Base-by-base conservation (phyloP, 2,329 filamentous ascomycete genomes). In the Diaporthe vaccinii region DNA sequence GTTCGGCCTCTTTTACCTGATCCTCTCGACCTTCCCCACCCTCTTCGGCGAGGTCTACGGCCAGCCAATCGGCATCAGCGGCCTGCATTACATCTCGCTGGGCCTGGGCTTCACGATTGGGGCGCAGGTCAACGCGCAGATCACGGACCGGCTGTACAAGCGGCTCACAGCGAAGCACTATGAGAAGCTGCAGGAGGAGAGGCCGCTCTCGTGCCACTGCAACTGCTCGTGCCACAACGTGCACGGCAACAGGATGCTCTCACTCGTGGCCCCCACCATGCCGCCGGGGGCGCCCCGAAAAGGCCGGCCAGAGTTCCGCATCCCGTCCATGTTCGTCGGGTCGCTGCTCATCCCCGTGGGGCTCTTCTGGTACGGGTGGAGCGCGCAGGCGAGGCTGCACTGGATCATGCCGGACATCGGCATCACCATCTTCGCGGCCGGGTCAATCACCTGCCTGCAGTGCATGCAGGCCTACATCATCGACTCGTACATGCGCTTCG, bases 321-420 rank as follows among this genome's bases (percentile, higher is more conserved):
- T 88, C 0, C 90, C 89, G 0, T 84, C 88, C 1, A 89, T 92
- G 85, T 85, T 90, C 44, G 84, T 89, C 2, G 89, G 87, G 1
- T 84, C 85, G 0, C 76, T 89, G 28, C 78, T 87, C 17, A 80
- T 86, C 5, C 85, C 86, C 15, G 72, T 82, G 25, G 86, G 87
- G 20, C 79, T 88, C 69, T 75, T 88, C 73, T 79, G 86, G 67
- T 88, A 87, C 79, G 85, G 84, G 20, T 88, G 86, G 86, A 84
- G 84, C 3, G 84, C 84, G n/a, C 80, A 87, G 79, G 78, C 77
- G 74, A 80, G 81, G 65, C 83, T 82, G 6, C 86, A 87, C 79
- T 88, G 86, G 86, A 84, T 87, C 71, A 82, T 82, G 4, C 86
- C 86, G 58, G 84, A 87, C 78, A 80, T 87, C 61, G 87, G 86